Evolutionary conservation across 768 basidiomycete genomes (phyloP).

Genomic region (Mycena rebaudengoi): DNA sequence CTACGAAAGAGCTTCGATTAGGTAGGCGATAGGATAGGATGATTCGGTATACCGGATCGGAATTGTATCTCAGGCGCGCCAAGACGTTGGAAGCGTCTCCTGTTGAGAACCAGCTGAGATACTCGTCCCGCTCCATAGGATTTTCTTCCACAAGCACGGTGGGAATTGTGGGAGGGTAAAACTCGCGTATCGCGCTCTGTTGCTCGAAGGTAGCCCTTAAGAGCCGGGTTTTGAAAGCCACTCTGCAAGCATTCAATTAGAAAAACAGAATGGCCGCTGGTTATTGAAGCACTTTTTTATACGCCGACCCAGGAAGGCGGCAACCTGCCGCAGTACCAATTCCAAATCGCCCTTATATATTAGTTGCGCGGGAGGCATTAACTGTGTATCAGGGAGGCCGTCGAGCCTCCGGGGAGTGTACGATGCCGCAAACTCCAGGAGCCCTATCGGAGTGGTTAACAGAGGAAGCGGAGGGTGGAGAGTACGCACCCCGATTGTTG

Average conservation of each 20-base stretch:
- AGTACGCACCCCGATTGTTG: not conserved
- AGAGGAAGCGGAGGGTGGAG: not conserved
- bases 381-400: too few relatives aligned
- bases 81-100: slow-evolving; percentile 1
- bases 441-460: not conserved
- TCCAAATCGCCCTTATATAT: not conserved
- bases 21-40: not conserved
- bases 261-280: too few relatives aligned
- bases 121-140: not conserved
- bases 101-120: not conserved
- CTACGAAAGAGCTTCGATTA: not conserved
- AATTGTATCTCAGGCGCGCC: slow-evolving; percentile 2
- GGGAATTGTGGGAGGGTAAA: not conserved
- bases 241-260: not conserved
- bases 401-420: not conserved
- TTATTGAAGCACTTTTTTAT: too few relatives aligned
- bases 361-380: not conserved
- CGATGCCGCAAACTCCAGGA: not conserved
- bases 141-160: not conserved
- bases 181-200: not conserved
- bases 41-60: not conserved
- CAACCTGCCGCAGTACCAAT: not conserved
- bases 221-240: not conserved
- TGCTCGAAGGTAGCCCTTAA: not conserved
- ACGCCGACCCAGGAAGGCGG: not conserved